Percentiles rank a stretch among this genome's conserved stretches.
These are phyloP conservation scores for Emmonsia crescens DNA, from an alignment of 2,329 filamentous ascomycete genomes.

Conservation along the genomic window DNA sequence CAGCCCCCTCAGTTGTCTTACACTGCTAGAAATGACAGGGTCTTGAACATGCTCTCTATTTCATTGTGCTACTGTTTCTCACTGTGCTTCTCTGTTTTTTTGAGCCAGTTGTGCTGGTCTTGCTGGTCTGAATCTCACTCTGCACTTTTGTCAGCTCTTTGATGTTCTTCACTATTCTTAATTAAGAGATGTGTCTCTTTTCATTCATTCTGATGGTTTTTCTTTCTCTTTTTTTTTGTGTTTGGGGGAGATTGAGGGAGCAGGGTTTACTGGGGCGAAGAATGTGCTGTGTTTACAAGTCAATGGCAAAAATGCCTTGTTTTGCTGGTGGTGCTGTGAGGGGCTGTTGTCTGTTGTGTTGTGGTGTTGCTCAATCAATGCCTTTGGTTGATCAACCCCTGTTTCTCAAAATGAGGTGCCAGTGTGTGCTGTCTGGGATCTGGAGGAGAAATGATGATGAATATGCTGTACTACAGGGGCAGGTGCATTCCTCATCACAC, in stretches of 20 bases:
- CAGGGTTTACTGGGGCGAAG: neutral
- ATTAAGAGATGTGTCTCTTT: too few species aligned
- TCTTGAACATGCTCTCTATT: too few species aligned
- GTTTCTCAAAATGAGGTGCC: neutral
- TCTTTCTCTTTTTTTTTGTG: neutral
- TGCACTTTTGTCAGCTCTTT: too few species aligned
- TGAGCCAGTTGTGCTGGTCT: too few species aligned
- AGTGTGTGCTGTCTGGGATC: neutral
- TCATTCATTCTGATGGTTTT: neutral
- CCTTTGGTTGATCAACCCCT: neutral
- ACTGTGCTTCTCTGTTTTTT: too few species aligned
- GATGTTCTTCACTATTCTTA: too few species aligned
- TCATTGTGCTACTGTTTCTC: too few species aligned
- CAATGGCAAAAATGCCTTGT: neutral
- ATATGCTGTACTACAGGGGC: neutral
- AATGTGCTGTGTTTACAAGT: neutral
- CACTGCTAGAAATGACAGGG: too few species aligned
- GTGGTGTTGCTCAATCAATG: neutral
- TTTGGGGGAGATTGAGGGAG: too few species aligned
- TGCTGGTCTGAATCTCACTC: too few species aligned
- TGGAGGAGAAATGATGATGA: neutral
- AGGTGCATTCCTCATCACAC: neutral
- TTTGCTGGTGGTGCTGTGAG: neutral
- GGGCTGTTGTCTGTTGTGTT: neutral
- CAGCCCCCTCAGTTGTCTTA: too few species aligned